Percentiles rank a stretch among this genome's conserved stretches.
Conservation (phyloP, 305 asterid species). For the Withania somnifera region DNA sequence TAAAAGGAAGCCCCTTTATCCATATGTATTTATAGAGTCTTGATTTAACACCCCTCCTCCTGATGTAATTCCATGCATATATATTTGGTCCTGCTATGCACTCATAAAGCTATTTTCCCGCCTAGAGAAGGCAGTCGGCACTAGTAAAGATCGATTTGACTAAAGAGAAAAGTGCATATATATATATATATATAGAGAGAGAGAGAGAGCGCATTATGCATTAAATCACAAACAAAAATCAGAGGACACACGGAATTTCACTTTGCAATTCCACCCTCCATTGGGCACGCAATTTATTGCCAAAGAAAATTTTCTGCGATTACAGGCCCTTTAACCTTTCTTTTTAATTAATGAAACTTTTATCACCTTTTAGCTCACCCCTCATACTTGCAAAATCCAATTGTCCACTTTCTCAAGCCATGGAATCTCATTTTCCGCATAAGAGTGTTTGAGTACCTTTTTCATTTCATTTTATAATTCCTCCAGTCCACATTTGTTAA, state of each 20-base stretch:
- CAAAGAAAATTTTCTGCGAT: neutral
- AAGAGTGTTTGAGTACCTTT: neutral
- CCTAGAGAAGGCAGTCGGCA: neutral
- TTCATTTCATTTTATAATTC: neutral
- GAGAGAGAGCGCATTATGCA: neutral
- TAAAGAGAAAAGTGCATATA: neutral
- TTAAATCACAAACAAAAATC: neutral
- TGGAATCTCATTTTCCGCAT: neutral
- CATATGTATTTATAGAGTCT: no score
- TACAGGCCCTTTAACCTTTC: neutral
- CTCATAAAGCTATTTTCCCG: neutral
- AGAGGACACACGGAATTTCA: slow-evolving; percentile 3
- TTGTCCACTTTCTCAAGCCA: neutral
- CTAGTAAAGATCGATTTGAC: neutral
- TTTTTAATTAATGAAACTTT: neutral
- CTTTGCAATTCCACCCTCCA: neutral
- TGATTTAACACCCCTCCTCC: no score
- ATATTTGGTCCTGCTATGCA: neutral
- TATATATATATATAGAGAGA: no score
- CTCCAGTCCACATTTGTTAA: neutral
- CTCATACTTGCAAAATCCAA: neutral
- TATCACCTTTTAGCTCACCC: neutral
- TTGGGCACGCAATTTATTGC: slow-evolving; percentile 2
- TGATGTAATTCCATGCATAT: no score
- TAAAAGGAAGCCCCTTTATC: no score